Conservation (phyloP, 257 asterid species). For the Nicotiana sylvestris region DNA sequence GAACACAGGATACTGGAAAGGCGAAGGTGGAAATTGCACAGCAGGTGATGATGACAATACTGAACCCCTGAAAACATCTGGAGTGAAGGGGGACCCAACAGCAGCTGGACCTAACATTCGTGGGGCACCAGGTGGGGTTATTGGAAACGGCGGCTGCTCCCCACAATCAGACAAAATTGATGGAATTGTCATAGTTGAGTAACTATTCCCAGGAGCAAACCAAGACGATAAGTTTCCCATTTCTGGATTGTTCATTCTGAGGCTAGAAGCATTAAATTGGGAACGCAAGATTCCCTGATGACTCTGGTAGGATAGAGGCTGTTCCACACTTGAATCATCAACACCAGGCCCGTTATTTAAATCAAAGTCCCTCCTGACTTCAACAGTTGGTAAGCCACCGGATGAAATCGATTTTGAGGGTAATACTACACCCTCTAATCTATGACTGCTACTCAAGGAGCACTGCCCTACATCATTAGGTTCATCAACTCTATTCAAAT, state of each 20-base stretch:
- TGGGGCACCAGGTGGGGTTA: conserved; percentile 44
- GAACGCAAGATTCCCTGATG: conserved; percentile 34
- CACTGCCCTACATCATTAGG: conserved; percentile 30
- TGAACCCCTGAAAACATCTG: conserved; percentile 34
- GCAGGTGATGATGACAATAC: conserved; percentile 44
- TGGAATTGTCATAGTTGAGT: conserved; percentile 48
- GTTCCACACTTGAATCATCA: conserved; percentile 38
- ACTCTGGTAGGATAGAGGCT: conserved; percentile 21
- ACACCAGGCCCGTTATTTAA: conserved; percentile 43
- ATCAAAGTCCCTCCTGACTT: conserved; percentile 47
- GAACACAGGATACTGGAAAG: conserved; percentile 41
- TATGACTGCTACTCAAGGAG: conserved; percentile 29
- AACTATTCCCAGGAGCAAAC: conserved; percentile 59
- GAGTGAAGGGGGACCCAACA: conserved; percentile 20
- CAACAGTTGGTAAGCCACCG: conserved; percentile 22
- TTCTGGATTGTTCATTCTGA: conserved; percentile 38
- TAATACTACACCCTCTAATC: conserved; percentile 18
- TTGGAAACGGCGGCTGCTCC: conserved; percentile 52
- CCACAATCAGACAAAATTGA: conserved; percentile 62
- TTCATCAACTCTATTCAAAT: conserved; percentile 44
- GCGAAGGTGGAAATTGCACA: conserved; percentile 27
- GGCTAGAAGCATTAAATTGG: conserved; percentile 39
- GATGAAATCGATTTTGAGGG: conserved; percentile 22
- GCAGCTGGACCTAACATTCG: conserved; percentile 46
- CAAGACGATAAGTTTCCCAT: conserved; percentile 62